phyloP scores from a whole-genome alignment of 2,329 filamentous ascomycete species.

The Venturia nashicola region DNA sequence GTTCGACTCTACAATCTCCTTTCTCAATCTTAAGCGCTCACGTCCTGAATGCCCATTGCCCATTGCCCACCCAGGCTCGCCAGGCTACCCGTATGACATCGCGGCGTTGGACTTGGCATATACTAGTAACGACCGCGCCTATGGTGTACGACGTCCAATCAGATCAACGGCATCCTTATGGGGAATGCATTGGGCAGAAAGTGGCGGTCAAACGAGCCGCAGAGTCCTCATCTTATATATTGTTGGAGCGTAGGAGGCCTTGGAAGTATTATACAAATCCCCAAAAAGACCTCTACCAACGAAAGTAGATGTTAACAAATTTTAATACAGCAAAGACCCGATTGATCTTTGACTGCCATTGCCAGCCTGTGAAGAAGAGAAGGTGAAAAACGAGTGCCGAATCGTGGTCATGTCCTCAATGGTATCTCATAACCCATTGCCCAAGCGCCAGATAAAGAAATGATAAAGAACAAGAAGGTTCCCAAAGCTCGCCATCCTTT shows the following conservation, averaged over 20 bases:
- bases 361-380: background rate
- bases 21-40: background rate
- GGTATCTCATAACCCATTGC: background rate
- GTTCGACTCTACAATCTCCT: background rate
- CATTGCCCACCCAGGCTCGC: no score
- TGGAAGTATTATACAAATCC: no score
- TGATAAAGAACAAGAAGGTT: no score
- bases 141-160: background rate
- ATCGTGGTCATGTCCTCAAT: background rate
- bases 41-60: background rate
- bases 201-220: background rate
- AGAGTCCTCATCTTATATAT: background rate
- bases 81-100: conserved; percentile 1
- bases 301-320: background rate
- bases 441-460: background rate
- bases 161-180: background rate
- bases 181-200: background rate
- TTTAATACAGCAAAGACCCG: background rate
- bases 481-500: no score
- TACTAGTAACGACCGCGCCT: background rate
- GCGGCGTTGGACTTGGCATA: background rate
- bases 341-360: background rate
- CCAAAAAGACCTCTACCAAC: background rate
- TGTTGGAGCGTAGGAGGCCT: no score
- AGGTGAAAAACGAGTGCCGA: background rate